Base-by-base conservation (phyloP, 306 rosid genomes). In the Spatholobus suberectus region DNA sequence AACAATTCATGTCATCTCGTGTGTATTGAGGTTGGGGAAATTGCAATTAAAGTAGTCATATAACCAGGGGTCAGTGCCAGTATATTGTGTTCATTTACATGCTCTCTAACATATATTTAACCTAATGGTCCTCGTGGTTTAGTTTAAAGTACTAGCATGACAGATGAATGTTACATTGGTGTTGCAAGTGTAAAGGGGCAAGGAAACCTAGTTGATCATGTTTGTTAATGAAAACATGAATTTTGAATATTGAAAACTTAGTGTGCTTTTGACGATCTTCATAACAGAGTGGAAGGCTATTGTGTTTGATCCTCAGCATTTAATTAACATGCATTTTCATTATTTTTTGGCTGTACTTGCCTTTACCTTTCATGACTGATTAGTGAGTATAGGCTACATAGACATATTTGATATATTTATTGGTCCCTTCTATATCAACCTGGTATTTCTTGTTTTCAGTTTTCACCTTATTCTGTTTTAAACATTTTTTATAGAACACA, bases 1-100 rank as follows among this genome's bases (percentile, higher is more conserved):
- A 74, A 43, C n/a, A 82, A 75, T 70, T 76, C 49, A 17, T 83
- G 81, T 87, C 90, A 77, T 82, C 20, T 77, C 65, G 77, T 77
- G 75, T 87, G 49, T 38, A 27, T 76, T 47, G 76, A 54, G 83
- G 77, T 59, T 6, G 61, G 72, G 52, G 41, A 40, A 61, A 59
- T 70, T 82, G 78, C 59, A 82, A 66, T 51, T 26, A n/a, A 49
- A 23, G 63, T 82, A 66, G 68, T 27, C 78, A 75, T 85, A 62
- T 78, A 78, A 61, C 69, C 73, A 38, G 78, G 78, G 77, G 63
- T 57, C 61, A 24, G 43, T 82, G 57, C 69, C 54, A 74, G 57
- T 80, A 61, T 72, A 63, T 59, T 3, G 43, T 75, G 41, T 67
- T 77, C 35, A 11, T 54, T 32, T 66, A 63, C 78, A 55, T 73